Percentiles rank a stretch among this genome's conserved stretches.
These are phyloP conservation scores for Avena eriantha DNA, from an alignment of 176 grass and related monocot species.

Conservation along the genomic window DNA sequence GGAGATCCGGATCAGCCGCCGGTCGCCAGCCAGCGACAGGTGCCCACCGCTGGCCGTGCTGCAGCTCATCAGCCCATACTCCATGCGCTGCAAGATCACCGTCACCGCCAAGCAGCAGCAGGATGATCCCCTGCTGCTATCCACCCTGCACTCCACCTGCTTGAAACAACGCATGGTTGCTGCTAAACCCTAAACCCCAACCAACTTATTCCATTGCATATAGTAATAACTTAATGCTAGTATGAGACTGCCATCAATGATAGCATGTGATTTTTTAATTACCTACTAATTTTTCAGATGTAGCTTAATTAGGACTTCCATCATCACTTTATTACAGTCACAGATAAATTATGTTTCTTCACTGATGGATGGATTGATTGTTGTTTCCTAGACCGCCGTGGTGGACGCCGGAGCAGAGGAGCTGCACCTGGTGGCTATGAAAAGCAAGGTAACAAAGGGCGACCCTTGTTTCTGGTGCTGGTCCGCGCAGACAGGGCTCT, in stretches of 20 bases:
- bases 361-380: background rate
- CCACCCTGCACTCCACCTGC: conserved; percentile 55
- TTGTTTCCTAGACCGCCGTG: conserved; percentile 53
- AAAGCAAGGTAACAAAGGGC: conserved; percentile 48
- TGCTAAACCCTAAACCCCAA: no score
- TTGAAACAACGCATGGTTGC: conserved; percentile 51
- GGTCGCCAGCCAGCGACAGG: conserved; percentile 54
- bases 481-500: conserved; percentile 49
- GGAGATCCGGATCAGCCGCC: conserved; percentile 65
- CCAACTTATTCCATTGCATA: no score
- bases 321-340: background rate
- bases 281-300: no score
- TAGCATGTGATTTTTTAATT: no score
- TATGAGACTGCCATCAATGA: no score
- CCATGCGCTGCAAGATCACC: conserved; percentile 59
- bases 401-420: conserved; percentile 47
- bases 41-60: conserved; percentile 67
- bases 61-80: conserved; percentile 60
- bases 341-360: background rate
- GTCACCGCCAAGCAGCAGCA: conserved; percentile 33
- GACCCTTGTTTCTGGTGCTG: conserved; percentile 80
- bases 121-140: conserved; percentile 33
- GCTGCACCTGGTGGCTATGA: conserved; percentile 70
- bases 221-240: background rate
- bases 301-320: background rate